phyloP scores from a whole-genome alignment of 768 basidiomycete genomes.

The Collybia nuda region DNA sequence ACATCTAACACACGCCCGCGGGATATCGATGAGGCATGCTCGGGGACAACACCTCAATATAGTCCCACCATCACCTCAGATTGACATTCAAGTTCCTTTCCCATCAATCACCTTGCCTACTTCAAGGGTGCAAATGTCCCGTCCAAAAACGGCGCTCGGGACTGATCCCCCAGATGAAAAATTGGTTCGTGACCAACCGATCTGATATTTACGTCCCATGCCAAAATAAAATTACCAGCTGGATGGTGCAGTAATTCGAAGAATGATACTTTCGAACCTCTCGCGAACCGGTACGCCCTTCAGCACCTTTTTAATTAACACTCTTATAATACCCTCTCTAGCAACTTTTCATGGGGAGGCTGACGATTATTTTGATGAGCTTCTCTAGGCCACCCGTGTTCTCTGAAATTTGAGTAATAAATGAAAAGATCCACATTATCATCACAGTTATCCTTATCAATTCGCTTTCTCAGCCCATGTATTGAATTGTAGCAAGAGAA shows the following conservation, averaged over 20 bases:
- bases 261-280: conserved; percentile 36
- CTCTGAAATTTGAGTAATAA: neutral
- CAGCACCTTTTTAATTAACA: too few relatives aligned
- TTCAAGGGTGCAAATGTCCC: neutral
- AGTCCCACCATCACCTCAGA: conserved; percentile 15
- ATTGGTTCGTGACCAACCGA: neutral
- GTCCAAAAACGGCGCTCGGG: neutral
- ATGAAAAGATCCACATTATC: neutral
- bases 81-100: conserved; percentile 6
- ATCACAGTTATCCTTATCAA: neutral
- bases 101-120: conserved; percentile 2
- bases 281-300: conserved; percentile 14
- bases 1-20: neutral
- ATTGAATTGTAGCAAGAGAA: too few relatives aligned
- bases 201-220: neutral
- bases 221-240: conserved; percentile 10
- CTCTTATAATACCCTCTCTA: too few relatives aligned
- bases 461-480: too few relatives aligned
- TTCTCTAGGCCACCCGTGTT: conserved; percentile 7
- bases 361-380: conserved; percentile 20
- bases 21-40: conserved; percentile 11
- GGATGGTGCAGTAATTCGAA: conserved; percentile 29
- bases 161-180: neutral
- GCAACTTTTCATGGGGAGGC: conserved; percentile 3
- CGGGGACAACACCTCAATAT: conserved; percentile 13